Base-by-base conservation (phyloP, 1,284 basidiomycete genomes). In the Moniliophthora roreri region DNA sequence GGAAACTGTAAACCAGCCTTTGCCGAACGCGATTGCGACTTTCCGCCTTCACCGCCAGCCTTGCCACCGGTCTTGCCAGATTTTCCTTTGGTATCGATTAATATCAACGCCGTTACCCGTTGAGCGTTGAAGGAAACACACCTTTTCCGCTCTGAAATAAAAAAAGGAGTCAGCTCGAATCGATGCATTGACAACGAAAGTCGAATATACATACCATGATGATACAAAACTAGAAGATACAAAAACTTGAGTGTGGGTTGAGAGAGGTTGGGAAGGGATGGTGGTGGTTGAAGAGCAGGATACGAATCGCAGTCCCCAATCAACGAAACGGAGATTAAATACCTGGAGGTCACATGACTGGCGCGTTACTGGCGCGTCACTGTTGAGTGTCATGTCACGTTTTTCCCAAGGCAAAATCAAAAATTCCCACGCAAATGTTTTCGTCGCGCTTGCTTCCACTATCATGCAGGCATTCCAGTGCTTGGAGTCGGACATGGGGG, bases 61-160 rank as follows among this genome's bases (percentile, higher is more conserved):
- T 81, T 82, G 39, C 80, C 77, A 63, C 79, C 85, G 52, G 75
- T 82, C 76, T 85, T 85, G 51, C 80, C 78, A 66, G 74, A 71
- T 62, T 66, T 66, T 47, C 63, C 62, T 46, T 23, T 23, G 3
- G 26, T 11, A 32, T 32, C 5, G 21, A n/a, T 16, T 11, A 8
- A n/a, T n/a, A 15, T 46, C 13, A 18, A 9, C 26, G 24, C 28
- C 26, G 44, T 18, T 13, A 4, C 11, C 1, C 5, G 21, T 32
- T 10, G n/a, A 10, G 7, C 23, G 9, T 16, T 21, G 39, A 52
- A 26, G 24, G 20, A 32, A 48, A 63, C 64, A 34, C 46, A 80
- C 78, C 78, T 66, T 80, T 80, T 63, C 78, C 78, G 66, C 74
- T 77, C 78, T 80, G 20, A 53, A 57, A 24, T 46, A 24, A 45